Conservation (phyloP, 2,329 filamentous ascomycete species). For the Gaeumannomyces tritici region DNA sequence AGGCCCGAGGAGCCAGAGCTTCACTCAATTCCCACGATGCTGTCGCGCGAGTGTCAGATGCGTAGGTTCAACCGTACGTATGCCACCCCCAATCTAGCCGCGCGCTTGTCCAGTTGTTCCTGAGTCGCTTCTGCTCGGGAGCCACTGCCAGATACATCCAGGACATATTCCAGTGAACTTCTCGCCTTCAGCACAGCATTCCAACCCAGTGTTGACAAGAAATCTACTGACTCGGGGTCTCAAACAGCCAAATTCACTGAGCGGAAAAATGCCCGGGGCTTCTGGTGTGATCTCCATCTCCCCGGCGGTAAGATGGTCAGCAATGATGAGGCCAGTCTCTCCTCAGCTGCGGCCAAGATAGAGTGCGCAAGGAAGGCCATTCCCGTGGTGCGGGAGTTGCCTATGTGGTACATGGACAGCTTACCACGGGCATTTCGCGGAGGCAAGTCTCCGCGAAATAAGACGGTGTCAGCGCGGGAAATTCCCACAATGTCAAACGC, state of each 20-base stretch:
- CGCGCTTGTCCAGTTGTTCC: no score
- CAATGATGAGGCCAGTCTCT: background rate
- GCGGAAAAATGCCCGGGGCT: background rate
- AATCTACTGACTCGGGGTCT: background rate
- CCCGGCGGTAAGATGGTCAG: background rate
- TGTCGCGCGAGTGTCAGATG: background rate
- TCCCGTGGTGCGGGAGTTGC: background rate
- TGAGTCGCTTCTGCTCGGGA: background rate
- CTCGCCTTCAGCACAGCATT: no score
- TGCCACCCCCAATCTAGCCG: background rate
- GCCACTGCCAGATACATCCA: background rate
- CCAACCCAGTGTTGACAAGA: background rate
- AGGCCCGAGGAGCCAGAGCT: background rate
- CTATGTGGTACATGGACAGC: background rate
- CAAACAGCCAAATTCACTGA: background rate
- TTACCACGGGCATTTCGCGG: background rate
- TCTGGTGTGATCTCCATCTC: background rate
- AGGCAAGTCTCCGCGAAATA: background rate
- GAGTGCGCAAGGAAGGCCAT: background rate
- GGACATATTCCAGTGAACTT: background rate
- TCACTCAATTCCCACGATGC: background rate
- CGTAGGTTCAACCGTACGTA: conserved; percentile 2
- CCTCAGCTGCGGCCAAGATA: background rate
- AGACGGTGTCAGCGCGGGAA: background rate
- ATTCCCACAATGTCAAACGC: background rate